Base-by-base conservation (phyloP, 2,329 filamentous ascomycete species). In the Aspergillus japonicus region DNA sequence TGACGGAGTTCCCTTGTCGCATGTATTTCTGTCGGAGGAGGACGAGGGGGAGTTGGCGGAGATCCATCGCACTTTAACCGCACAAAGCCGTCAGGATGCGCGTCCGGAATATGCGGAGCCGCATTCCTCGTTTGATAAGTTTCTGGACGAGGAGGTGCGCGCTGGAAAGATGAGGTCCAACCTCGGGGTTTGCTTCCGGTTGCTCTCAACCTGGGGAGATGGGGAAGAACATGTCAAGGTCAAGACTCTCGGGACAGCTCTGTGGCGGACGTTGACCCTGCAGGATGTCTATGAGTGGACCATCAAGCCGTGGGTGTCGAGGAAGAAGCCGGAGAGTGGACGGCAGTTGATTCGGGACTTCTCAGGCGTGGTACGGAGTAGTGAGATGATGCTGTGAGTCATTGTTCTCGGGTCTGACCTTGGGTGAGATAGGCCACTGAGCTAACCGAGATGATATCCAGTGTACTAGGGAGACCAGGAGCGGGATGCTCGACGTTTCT, bases 231-330 rank as follows among this genome's bases (percentile, higher is more conserved):
- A 87, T 2, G 82, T 83, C 0, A 86, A 87, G 64, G 87, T 89
- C 21, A 85, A 85, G 64, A 91, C 88, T 0, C 74, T 92, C 0
- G 89, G 88, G 0, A 83, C 88, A 55, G 89, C 89, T 1, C 79
- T 92, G 29, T 69, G 90, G 39, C 88, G 89, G n/a, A 91, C 89
- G 0, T 89, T 92, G 66, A 90, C 89, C 0, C 88, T 92, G 66
- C 78, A 91, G 3, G 91, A 89, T 73, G 80, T 79, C 26, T 78
- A 89, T 19, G 71, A 91, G 19, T 79, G 78, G 57, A 73, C 80
- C 2, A 80, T 83, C 62, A 70, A 85, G 48, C 82, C 82, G 1
- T 77, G 77, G 56, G 47, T 83, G 10, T 73, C 73, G 39, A 69
- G 78, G 12, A 74, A 76, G 14, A 74, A 77, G 35, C 76, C 79